Conservation (phyloP, 176 grass and related monocot genomes). For the Eleusine coracana region DNA sequence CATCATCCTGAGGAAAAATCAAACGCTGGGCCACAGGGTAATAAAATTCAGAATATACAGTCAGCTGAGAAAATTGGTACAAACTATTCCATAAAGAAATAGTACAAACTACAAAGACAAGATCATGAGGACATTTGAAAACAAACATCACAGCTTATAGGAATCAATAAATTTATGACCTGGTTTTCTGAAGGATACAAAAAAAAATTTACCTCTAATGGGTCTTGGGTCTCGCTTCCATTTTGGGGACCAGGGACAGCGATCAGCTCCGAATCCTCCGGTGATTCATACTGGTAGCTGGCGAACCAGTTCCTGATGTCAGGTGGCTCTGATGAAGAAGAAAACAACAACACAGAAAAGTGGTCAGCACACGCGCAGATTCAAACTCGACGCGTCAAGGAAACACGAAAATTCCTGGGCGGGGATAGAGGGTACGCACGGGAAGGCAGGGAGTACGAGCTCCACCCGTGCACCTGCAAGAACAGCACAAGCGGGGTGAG, state of each 20-base stretch:
- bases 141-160: neutral
- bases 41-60: conserved; percentile 25
- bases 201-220: conserved; percentile 54
- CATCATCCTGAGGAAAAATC: neutral
- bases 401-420: neutral
- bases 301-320: conserved; percentile 90
- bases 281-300: conserved; percentile 73
- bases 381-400: conserved; percentile 10
- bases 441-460: conserved; percentile 56
- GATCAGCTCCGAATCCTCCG: conserved; percentile 30
- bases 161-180: neutral
- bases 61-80: conserved; percentile 1
- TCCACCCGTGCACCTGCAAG: conserved; percentile 36
- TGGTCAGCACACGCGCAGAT: neutral
- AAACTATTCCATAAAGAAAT: neutral
- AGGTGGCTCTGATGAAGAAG: conserved; percentile 63
- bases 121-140: neutral
- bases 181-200: neutral
- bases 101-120: neutral
- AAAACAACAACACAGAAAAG: neutral
- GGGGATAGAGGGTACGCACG: conserved; percentile 39
- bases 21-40: neutral
- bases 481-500: conserved; percentile 24
- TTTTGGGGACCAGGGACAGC: neutral
- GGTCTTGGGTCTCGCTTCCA: conserved; percentile 57